phyloP scores from a whole-genome alignment of 2,329 filamentous ascomycete species.

The Ophiostoma sp. region DNA sequence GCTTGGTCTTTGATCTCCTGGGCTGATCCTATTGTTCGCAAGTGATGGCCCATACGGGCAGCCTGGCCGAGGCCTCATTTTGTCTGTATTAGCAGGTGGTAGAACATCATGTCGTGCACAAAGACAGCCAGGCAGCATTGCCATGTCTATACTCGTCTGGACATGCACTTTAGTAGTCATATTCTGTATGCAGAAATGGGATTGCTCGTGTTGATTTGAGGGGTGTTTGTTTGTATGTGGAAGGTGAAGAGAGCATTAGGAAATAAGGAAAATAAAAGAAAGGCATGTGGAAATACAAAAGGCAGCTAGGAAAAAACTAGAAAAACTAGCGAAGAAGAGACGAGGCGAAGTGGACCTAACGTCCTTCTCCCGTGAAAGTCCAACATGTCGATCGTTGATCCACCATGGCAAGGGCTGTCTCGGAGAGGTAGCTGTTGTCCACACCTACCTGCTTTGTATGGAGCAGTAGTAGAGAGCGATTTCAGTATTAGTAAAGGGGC shows the following conservation, averaged over 20 bases:
- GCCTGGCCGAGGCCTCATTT: no score
- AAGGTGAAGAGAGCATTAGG: not conserved
- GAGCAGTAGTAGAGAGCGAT: not conserved
- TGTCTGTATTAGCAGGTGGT: no score
- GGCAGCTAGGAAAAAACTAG: not conserved
- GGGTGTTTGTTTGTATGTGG: not conserved
- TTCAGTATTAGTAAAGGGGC: not conserved
- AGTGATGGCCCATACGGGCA: no score
- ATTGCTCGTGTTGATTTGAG: not conserved
- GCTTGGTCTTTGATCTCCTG: not conserved
- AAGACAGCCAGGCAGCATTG: no score
- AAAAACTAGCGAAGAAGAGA: conserved; percentile 11
- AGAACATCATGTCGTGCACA: no score
- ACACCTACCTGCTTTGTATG: no score
- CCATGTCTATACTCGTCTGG: no score
- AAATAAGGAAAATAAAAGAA: not conserved
- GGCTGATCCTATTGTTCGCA: not conserved
- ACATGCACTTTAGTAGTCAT: no score
- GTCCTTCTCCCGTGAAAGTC: conserved; percentile 5
- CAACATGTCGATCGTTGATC: conserved; percentile 4
- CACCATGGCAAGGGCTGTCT: conserved; percentile 1
- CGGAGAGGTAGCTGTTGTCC: no score
- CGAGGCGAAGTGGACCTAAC: conserved; percentile 10
- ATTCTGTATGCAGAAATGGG: no score
- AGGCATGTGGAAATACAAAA: conserved; percentile 3